Evolutionary conservation across 2,329 filamentous ascomycete genomes (phyloP), one percentile per base, ranked within the genome.

Genomic region (Diaporthe amygdali): DNA sequence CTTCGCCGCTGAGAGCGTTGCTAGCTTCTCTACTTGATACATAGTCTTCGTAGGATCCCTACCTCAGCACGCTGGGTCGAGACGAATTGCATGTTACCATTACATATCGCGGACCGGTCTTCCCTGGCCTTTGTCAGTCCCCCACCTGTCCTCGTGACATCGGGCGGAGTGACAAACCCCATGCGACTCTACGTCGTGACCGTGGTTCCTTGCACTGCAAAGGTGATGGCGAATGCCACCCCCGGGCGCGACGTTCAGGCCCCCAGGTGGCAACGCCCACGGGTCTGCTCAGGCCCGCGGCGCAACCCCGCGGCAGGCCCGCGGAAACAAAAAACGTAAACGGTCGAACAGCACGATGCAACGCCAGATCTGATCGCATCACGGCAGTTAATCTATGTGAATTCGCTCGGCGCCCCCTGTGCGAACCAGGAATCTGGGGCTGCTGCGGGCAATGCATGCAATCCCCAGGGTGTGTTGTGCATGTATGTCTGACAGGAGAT

Each of bases 331-430:
- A n/a, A n/a, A n/a, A n/a, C n/a, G n/a, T n/a, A n/a, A n/a, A n/a
- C n/a, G n/a, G n/a, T n/a, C n/a, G n/a, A n/a, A n/a, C n/a, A n/a
- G n/a, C n/a, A n/a, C n/a, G n/a, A n/a, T n/a, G n/a, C n/a, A n/a
- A n/a, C n/a, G n/a, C n/a, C n/a, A 44, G 55, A 61, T 61, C 55
- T 61, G 55, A 59, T 59, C 55, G 41, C 55, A n/a, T 27, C 22
- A 14, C 22, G 52, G 52, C 39, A 27, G 20, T 34, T 46, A 44
- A 44, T 44, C 25, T 61, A 46, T 44, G 8, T 61, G 22, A 32
- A 22, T 32, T 22, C 20, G 22, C 7, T 17, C 17, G 25, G 5
- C 34, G 37, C 55, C 37, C 37, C 55, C 55, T 30, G 55, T 30
- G 55, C 55, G 37, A 9, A 17, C 7, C 17, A 20, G 15, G 7